Evolutionary conservation across 2,329 filamentous ascomycete genomes (phyloP), one percentile per base, ranked within the genome.

Genomic region (Beauveria scarabaeidicola): DNA sequence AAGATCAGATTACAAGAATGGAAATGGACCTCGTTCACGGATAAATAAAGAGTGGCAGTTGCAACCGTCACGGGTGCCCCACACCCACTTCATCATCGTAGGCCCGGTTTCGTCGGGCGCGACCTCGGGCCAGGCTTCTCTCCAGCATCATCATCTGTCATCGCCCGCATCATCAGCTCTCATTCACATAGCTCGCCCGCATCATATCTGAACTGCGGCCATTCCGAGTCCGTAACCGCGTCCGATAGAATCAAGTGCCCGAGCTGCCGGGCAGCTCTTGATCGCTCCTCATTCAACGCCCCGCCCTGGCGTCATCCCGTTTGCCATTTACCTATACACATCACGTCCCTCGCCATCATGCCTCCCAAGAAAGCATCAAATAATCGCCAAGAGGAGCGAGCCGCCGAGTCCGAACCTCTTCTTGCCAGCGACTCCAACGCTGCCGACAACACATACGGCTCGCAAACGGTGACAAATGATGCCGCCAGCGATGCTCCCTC

Each of bases 361-460:
- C 43, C 58, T 17, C 51, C 48, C n/a, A 52, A 40, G 15, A 29
- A 36, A 11, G n/a, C 38, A 44, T 10, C 56, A 19, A 60, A 32
- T 38, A 21, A 32, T 11, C 51, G 52, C 8, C 36, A 50, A 54
- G n/a, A 46, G 27, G 58, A 54, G 32, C 43, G 36, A 10, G 44
- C 36, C 5, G 51, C 58, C 51, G 58, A 60, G 38, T 43, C 58
- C 3, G 58, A 60, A 5, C 52, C 58, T 9, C 52, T 60, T 7
- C 58, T 60, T 10, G 27, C 41, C 10, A 38, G n/a, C 15, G 51
- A 54, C 13, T 32, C 29, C 44, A 36, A 40, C 9, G 23, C 19
- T 17, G 51, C 40, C 32, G 51, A 41, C 19, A 36, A 52, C 8
- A 51, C 58, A 11, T 60, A 60, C 44, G 58, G 58, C 11, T 48